A percentile compares a stretch with the other conserved stretches of the same genome.
phyloP scores from a whole-genome alignment of 2,329 filamentous ascomycete genomes.

The Colletotrichum musicola region DNA sequence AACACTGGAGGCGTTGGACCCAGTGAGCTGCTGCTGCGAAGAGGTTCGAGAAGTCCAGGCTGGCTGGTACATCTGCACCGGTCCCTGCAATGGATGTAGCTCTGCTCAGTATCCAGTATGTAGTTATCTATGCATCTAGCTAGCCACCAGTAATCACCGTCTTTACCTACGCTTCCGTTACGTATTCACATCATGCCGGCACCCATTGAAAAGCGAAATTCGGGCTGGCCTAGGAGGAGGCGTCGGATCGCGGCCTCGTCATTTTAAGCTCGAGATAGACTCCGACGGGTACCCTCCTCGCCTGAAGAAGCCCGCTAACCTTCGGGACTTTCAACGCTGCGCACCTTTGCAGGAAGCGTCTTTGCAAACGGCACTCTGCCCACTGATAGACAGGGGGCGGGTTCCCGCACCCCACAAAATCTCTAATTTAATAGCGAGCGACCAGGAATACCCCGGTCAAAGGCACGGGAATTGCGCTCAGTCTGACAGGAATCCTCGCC shows the following conservation, averaged over 20 bases:
- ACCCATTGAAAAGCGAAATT: no score
- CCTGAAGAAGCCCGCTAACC: no score
- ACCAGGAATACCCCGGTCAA: slow-evolving; percentile 19
- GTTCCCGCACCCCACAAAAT: slow-evolving; percentile 19
- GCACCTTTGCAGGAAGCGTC: no score
- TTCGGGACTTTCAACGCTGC: no score
- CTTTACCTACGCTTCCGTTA: slow-evolving; percentile 21
- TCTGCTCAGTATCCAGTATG: slow-evolving; percentile 19
- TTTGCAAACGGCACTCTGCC: no score
- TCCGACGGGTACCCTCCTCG: no score
- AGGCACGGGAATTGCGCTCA: slow-evolving; percentile 13
- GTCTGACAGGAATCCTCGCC: slow-evolving; percentile 18
- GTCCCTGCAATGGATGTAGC: slow-evolving; percentile 12
- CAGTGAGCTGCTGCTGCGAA: background rate
- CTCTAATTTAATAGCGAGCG: slow-evolving; percentile 12
- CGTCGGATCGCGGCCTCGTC: no score
- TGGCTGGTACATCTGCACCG: slow-evolving; percentile 1
- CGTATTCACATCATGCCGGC: background rate
- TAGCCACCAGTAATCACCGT: slow-evolving; percentile 20
- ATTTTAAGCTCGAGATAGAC: no score
- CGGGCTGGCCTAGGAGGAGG: no score
- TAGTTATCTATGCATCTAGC: slow-evolving; percentile 18
- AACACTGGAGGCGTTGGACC: background rate
- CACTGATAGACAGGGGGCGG: slow-evolving; percentile 12
- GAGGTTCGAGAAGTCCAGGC: background rate